phyloP scores from a whole-genome alignment of 2,329 filamentous ascomycete genomes.

The Cladorrhinum sp. region DNA sequence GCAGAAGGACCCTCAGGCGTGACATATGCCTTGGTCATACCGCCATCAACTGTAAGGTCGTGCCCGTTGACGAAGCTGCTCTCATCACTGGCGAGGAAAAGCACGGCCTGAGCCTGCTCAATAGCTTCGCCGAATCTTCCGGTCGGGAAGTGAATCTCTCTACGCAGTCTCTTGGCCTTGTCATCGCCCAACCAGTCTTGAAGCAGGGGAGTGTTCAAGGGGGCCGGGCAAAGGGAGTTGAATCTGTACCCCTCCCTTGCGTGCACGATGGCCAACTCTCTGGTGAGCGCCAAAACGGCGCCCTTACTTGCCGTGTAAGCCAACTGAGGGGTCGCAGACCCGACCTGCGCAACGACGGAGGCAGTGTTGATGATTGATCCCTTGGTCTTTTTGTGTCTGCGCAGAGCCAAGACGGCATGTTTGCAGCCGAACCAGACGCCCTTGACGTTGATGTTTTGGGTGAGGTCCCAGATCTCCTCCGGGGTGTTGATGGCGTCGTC shows the following conservation, averaged over 20 bases:
- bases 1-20: constrained; percentile 60
- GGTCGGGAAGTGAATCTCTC: constrained; percentile 85
- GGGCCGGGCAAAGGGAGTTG: constrained; percentile 86
- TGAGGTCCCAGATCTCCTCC: constrained; percentile 91
- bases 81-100: constrained; percentile 86
- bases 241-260: constrained; percentile 85
- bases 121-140: constrained; percentile 91
- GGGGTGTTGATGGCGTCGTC: constrained; percentile 78
- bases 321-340: constrained; percentile 81
- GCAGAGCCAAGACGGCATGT: constrained; percentile 79
- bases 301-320: constrained; percentile 95
- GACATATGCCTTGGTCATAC: constrained; percentile 90
- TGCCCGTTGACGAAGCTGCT: constrained; percentile 85
- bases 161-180: constrained; percentile 71
- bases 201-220: constrained; percentile 85
- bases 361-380: constrained; percentile 91
- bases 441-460: constrained; percentile 94
- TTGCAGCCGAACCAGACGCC: constrained; percentile 97
- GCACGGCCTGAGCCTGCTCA: constrained; percentile 84
- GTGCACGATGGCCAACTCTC: constrained; percentile 88
- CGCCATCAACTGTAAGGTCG: constrained; percentile 94
- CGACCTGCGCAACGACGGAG: constrained; percentile 82
- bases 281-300: constrained; percentile 83
- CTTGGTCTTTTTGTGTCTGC: constrained; percentile 73
- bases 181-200: constrained; percentile 95